phyloP scores from a whole-genome alignment of 2,329 filamentous ascomycete species.

The Chaetothyriales sp. region DNA sequence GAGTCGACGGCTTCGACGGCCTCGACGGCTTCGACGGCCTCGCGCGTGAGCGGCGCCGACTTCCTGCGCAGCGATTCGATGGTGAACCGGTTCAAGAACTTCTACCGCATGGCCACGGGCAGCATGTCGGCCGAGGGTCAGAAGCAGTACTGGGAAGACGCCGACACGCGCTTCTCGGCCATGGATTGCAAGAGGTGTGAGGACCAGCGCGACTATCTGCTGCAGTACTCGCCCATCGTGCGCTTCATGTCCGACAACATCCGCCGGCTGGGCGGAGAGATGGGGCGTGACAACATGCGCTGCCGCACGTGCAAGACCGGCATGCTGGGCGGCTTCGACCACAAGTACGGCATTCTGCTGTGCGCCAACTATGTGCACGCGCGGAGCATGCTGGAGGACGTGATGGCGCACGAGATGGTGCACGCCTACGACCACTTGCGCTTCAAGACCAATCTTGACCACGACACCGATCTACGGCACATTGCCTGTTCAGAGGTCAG shows the following conservation, averaged over 20 bases:
- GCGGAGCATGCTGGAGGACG: constrained; percentile 76
- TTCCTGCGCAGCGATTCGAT: constrained; percentile 27
- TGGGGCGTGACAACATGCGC: constrained; percentile 62
- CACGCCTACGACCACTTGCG: constrained; percentile 89
- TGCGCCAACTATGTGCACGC: constrained; percentile 85
- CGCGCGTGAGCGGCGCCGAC: constrained; percentile 5
- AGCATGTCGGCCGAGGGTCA: constrained; percentile 54
- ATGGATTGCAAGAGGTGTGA: constrained; percentile 72
- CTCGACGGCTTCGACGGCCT: not conserved
- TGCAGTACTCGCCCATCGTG: constrained; percentile 72
- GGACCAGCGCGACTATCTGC: constrained; percentile 65
- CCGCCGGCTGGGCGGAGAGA: constrained; percentile 58
- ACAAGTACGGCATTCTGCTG: constrained; percentile 73
- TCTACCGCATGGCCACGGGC: constrained; percentile 70
- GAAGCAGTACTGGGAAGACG: constrained; percentile 63
- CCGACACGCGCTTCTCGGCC: constrained; percentile 61
- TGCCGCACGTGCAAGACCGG: constrained; percentile 66
- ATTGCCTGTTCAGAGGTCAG: constrained; percentile 83
- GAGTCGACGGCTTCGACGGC: not conserved
- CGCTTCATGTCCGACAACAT: constrained; percentile 79
- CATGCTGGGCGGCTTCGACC: constrained; percentile 71
- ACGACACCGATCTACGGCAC: constrained; percentile 60
- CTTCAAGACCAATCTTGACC: constrained; percentile 74
- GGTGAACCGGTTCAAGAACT: constrained; percentile 57
- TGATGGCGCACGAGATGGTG: constrained; percentile 92